phyloP scores from a whole-genome alignment of 371 early-diverging fungal species.

The Rhizopus microsporus region DNA sequence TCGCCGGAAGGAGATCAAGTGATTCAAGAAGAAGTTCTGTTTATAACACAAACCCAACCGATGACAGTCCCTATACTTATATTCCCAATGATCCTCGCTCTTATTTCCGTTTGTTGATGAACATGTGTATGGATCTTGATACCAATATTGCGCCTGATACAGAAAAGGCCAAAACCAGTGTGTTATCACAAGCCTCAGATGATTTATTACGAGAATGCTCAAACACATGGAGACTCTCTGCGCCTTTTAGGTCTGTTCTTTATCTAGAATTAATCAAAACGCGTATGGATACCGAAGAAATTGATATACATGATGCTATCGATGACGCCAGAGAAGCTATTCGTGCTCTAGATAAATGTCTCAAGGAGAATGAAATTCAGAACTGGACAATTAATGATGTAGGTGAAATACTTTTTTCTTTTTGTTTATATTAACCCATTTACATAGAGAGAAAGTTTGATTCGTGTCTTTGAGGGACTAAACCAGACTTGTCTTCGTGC shows the following conservation, averaged over 20 bases:
- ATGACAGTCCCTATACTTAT: constrained; percentile 44
- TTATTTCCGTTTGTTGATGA: constrained; percentile 56
- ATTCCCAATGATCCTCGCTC: constrained; percentile 62
- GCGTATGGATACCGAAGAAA: constrained; percentile 45
- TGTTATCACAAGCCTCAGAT: constrained; percentile 60
- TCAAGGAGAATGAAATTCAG: constrained; percentile 47
- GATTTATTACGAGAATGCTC: constrained; percentile 69
- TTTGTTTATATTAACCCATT: not conserved
- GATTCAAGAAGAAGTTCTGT: constrained; percentile 12
- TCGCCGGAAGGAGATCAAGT: constrained; percentile 24
- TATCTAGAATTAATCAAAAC: constrained; percentile 65
- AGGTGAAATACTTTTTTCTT: constrained; percentile 7
- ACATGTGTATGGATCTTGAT: constrained; percentile 63
- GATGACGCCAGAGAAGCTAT: constrained; percentile 56
- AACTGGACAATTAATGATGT: constrained; percentile 60
- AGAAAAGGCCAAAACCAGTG: constrained; percentile 51
- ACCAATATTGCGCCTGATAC: constrained; percentile 44
- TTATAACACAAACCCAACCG: constrained; percentile 3
- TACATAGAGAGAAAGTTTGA: constrained; percentile 41
- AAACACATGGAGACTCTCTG: constrained; percentile 70
- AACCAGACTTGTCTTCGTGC: constrained; percentile 41
- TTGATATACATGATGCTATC: constrained; percentile 28
- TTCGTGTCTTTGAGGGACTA: constrained; percentile 47
- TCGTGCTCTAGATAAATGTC: constrained; percentile 46
- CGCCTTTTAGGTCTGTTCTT: constrained; percentile 65